Conservation (phyloP, 2,329 filamentous ascomycete species). For the Fusarium clavum region DNA sequence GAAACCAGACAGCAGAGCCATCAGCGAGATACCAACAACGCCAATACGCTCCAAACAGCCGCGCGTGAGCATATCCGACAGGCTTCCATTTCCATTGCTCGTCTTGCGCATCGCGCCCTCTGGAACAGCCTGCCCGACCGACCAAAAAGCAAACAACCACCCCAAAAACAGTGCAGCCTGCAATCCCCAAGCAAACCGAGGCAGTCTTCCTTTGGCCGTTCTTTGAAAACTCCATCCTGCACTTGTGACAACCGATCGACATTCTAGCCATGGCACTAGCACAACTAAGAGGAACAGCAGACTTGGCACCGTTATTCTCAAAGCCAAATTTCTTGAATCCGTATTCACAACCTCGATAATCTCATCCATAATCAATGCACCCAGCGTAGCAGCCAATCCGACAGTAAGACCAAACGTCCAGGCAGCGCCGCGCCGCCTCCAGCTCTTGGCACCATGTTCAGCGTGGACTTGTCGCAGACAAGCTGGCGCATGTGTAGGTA, state of each 20-base stretch:
- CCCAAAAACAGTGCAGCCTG: slow-evolving; percentile 70
- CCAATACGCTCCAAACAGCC: slow-evolving; percentile 77
- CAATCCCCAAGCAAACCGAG: slow-evolving; percentile 72
- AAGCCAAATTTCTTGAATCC: slow-evolving; percentile 72
- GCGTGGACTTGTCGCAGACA: slow-evolving; percentile 69
- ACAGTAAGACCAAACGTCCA: slow-evolving; percentile 81
- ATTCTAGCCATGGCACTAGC: slow-evolving; percentile 81
- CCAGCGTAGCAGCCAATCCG: slow-evolving; percentile 80
- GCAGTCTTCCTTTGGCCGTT: slow-evolving; percentile 65
- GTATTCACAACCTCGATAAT: slow-evolving; percentile 80
- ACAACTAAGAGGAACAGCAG: slow-evolving; percentile 79
- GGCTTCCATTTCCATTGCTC: slow-evolving; percentile 44
- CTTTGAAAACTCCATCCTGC: slow-evolving; percentile 72
- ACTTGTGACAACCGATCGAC: slow-evolving; percentile 71
- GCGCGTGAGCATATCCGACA: slow-evolving; percentile 57
- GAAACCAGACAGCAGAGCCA: slow-evolving; percentile 90
- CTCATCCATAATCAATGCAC: slow-evolving; percentile 84
- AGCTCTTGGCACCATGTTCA: slow-evolving; percentile 66
- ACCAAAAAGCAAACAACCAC: slow-evolving; percentile 84
- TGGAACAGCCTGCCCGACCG: slow-evolving; percentile 73
- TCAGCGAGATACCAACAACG: slow-evolving; percentile 85
- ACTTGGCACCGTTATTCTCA: slow-evolving; percentile 76
- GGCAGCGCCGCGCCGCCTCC: slow-evolving; percentile 65
- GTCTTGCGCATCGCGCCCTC: slow-evolving; percentile 46
- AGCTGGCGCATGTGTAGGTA: slow-evolving; percentile 71